phyloP scores from a whole-genome alignment of 129 eudicot species.

The Smallanthus sonchifolius region DNA sequence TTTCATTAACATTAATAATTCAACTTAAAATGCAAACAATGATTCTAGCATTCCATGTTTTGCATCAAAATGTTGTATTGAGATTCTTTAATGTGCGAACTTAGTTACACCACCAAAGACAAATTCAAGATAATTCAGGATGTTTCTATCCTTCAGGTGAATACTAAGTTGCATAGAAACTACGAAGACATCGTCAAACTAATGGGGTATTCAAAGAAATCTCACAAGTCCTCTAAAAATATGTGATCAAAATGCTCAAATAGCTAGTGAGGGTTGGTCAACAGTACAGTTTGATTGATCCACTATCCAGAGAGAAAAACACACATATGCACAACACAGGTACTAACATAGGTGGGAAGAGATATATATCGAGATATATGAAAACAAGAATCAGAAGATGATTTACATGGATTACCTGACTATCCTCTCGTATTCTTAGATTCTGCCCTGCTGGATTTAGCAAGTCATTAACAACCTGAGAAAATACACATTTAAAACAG shows the following conservation, averaged over 20 bases:
- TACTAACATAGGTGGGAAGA: neutral
- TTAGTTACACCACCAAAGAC: neutral
- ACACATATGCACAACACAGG: neutral
- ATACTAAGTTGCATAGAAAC: neutral
- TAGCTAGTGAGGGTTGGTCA: neutral
- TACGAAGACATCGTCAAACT: neutral
- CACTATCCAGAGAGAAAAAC: neutral
- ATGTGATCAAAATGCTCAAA: neutral
- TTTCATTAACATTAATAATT: neutral
- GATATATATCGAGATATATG: neutral
- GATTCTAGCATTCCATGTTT: conserved; percentile 1
- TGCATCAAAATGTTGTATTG: neutral
- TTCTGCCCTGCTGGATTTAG: conserved; percentile 96
- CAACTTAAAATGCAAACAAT: conserved; percentile 2
- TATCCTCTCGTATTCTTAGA: conserved; percentile 82
- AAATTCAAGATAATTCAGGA: neutral
- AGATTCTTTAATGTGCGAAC: neutral
- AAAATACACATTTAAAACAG: conserved; percentile 3
- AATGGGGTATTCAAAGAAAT: neutral
- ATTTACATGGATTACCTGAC: conserved; percentile 53
- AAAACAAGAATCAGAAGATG: conserved; percentile 11
- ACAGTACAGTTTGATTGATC: neutral
- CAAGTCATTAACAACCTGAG: conserved; percentile 94
- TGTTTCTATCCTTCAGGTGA: neutral
- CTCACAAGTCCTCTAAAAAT: neutral